These are phyloP conservation scores for Pezicula rhizophila DNA, from an alignment of 2,329 filamentous ascomycete species.

Conservation along the genomic window DNA sequence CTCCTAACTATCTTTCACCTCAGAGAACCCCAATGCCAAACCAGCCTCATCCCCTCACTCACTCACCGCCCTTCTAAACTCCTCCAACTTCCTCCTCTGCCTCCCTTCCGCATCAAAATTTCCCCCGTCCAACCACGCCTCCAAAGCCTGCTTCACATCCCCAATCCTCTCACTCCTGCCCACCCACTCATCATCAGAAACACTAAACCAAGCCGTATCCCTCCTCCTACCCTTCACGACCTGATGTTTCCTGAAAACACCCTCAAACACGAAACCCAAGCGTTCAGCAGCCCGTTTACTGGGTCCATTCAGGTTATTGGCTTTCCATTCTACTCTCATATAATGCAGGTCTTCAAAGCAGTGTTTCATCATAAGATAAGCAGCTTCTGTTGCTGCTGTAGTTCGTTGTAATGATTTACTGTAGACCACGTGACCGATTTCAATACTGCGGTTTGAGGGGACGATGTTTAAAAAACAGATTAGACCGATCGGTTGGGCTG, in stretches of 20 bases:
- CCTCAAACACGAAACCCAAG: constrained; percentile 54
- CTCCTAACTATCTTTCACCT: background rate
- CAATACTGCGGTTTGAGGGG: constrained; percentile 42
- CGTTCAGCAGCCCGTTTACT: constrained; percentile 49
- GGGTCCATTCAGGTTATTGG: constrained; percentile 47
- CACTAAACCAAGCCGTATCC: constrained; percentile 56
- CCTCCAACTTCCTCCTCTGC: constrained; percentile 39
- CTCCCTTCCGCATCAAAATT: constrained; percentile 50
- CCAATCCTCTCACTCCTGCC: background rate
- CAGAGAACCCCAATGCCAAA: background rate
- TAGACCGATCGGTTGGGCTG: constrained; percentile 35
- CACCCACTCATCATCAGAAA: constrained; percentile 53
- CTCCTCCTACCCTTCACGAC: constrained; percentile 49
- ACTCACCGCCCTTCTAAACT: background rate
- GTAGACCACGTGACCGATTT: constrained; percentile 52
- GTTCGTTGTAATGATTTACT: constrained; percentile 45
- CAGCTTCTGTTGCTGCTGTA: constrained; percentile 48
- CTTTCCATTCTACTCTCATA: constrained; percentile 59
- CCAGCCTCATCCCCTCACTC: background rate
- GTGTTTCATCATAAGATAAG: constrained; percentile 48
- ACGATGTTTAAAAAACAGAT: constrained; percentile 39
- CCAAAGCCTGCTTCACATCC: constrained; percentile 36
- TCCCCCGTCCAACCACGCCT: constrained; percentile 44
- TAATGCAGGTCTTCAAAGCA: constrained; percentile 49
- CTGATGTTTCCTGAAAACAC: constrained; percentile 56